phyloP scores from a whole-genome alignment of 768 basidiomycete genomes.

The Tylopilus balloui region DNA sequence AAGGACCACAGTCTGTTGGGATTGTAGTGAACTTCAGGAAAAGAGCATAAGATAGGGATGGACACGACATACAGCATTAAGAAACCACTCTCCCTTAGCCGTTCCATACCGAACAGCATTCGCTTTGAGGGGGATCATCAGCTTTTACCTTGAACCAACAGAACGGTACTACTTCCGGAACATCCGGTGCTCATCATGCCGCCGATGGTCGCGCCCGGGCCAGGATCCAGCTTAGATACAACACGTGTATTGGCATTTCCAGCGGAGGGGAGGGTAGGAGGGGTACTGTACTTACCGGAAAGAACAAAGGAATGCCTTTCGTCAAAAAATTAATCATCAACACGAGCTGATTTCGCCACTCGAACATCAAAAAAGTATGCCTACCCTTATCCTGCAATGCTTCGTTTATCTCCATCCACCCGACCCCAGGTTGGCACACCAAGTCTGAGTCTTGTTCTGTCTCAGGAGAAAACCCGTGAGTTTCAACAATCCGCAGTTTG shows the following conservation, averaged over 20 bases:
- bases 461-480: no score
- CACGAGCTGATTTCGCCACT: no score
- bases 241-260: background rate
- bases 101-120: constrained; percentile 87
- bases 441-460: constrained; percentile 67
- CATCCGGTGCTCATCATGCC: constrained; percentile 88
- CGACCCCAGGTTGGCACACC: constrained; percentile 67
- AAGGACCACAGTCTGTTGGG: constrained; percentile 73
- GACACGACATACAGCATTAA: constrained; percentile 63
- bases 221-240: constrained; percentile 60
- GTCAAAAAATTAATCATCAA: background rate
- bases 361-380: background rate
- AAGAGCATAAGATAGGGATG: background rate
- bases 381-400: constrained; percentile 56
- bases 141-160: constrained; percentile 13
- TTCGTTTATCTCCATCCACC: constrained; percentile 74
- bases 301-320: constrained; percentile 75
- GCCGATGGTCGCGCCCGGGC: constrained; percentile 75
- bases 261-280: background rate
- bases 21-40: background rate
- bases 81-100: constrained; percentile 86
- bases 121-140: constrained; percentile 32
- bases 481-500: no score
- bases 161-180: constrained; percentile 67
- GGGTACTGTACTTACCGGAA: constrained; percentile 50